Base-by-base conservation (phyloP, 345 rosid genomes). In the Lepidium aucheri region DNA sequence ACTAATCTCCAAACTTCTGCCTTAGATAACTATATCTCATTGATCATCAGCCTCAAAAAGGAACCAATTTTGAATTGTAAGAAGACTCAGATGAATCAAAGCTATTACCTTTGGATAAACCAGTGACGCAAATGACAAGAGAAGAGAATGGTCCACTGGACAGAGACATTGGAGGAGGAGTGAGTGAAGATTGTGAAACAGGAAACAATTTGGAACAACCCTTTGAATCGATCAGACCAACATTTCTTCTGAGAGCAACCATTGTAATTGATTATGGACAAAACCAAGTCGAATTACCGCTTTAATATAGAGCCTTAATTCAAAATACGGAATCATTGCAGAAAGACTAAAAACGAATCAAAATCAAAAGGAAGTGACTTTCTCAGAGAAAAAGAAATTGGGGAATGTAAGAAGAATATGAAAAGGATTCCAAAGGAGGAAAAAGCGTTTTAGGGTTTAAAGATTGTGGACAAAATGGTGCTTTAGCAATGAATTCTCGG, bases 71-170 rank as follows among this genome's bases (percentile, higher is more conserved):
- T 8, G 4, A 26, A 38, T 17, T 6, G 28, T 54, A 5, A 16
- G 34, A 34, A 34, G 41, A 54, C 16, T 18, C 13, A 28, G 10
- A 60, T 9, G 45, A 1, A 18, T 46, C 34, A 20, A 40, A 47
- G 15, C 8, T 30, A 8, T 4, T 1, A 88, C 98, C 97, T 85
- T 86, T 90, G 38, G 98, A 93, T 40, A 93, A 82, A 69, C 98
- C 97, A 17, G 97, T 90, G 40, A 88, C 99, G 53, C 99, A 93
- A 13, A 92, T 86, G 34, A 86, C 82, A 58, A 92, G 88, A 33
- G 85, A 83, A 34, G 87, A 68, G 69, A 92, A 92, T 0, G 96
- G 95, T 40, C 81, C 84, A 62, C 54, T 56, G 22, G 82, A 47
- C 13, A 68, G 78, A 70, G 76, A 72, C 72, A 68, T 30, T 13